Percentiles rank a stretch among this genome's conserved stretches.
These are phyloP conservation scores for Botrytis deweyae DNA, from an alignment of 2,329 filamentous ascomycete genomes.

Conservation along the genomic window DNA sequence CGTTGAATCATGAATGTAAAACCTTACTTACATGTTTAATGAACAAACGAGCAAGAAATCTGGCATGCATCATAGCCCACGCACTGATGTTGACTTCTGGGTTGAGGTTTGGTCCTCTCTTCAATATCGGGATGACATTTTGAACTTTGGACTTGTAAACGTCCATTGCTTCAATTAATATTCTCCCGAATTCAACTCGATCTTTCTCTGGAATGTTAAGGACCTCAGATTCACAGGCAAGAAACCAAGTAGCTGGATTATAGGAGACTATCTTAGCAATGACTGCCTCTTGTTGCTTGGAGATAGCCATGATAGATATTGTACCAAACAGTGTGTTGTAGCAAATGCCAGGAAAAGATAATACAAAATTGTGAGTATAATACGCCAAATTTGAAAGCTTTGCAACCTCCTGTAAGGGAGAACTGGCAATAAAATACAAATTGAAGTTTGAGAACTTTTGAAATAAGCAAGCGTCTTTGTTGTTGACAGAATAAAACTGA, in stretches of 20 bases:
- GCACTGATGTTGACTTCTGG: background rate
- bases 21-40: slow-evolving; percentile 8
- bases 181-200: background rate
- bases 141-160: background rate
- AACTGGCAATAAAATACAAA: background rate
- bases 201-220: background rate
- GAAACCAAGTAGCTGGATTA: background rate
- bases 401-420: background rate
- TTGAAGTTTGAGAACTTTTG: too few relatives aligned
- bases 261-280: background rate
- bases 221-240: background rate
- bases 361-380: background rate
- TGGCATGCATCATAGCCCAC: background rate
- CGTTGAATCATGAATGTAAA: background rate
- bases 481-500: background rate
- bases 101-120: background rate
- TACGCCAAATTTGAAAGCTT: background rate
- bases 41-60: background rate
- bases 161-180: background rate
- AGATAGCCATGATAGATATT: background rate
- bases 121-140: background rate
- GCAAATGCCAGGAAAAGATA: background rate
- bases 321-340: background rate
- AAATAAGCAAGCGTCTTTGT: background rate
- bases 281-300: background rate